Percentiles rank a stretch among this genome's conserved stretches.
These are phyloP conservation scores for Cucurbita pepo DNA, from an alignment of 306 rosid genomes.

Conservation along the genomic window DNA sequence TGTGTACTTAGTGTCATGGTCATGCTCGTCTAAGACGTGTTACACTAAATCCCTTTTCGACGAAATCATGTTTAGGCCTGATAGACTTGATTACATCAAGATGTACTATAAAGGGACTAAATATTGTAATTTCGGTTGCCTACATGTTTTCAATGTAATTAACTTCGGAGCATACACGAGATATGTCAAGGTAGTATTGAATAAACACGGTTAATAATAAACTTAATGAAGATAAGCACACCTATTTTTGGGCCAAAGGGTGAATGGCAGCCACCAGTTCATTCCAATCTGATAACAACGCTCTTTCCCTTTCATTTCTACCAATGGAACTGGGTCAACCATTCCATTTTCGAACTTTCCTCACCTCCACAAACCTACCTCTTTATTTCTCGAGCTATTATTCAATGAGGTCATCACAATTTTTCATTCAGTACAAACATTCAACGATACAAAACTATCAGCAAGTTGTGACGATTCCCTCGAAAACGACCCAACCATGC, in stretches of 20 bases:
- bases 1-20: no score
- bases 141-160: no score
- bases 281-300: not conserved
- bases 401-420: not conserved
- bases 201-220: no score
- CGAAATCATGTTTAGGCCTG: no score
- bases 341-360: not conserved
- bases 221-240: not conserved
- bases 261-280: not conserved
- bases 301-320: not conserved
- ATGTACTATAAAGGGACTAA: no score
- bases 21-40: no score
- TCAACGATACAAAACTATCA: not conserved
- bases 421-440: no score
- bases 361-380: not conserved
- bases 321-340: not conserved
- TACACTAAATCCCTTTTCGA: no score
- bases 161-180: no score
- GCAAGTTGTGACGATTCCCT: not conserved
- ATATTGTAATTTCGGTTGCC: no score
- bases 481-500: slow-evolving; percentile 19
- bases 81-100: no score
- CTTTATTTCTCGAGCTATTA: not conserved
- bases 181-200: no score
- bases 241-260: not conserved